Conservation (phyloP, 2,329 filamentous ascomycete genomes). For the Lachnellula suecica region DNA sequence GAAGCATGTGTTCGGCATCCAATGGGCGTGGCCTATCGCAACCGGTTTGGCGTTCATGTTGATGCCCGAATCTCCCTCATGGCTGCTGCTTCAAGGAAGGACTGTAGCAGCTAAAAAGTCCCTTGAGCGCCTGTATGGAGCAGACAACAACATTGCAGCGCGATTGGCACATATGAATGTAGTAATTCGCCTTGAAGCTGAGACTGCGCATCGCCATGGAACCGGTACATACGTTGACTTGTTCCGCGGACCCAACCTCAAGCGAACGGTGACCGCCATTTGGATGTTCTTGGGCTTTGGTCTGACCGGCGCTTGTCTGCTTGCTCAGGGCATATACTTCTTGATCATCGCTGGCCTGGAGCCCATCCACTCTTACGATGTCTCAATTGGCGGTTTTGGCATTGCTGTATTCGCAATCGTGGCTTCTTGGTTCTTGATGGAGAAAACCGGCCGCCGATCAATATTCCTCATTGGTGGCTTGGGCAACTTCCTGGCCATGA, state of each 20-base stretch:
- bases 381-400: slow-evolving; percentile 21
- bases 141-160: slow-evolving; percentile 11
- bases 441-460: slow-evolving; percentile 71
- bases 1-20: slow-evolving; percentile 20
- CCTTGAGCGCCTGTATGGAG: slow-evolving; percentile 14
- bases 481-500: slow-evolving; percentile 70
- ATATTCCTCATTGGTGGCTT: slow-evolving; percentile 77
- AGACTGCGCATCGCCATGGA: slow-evolving; percentile 7
- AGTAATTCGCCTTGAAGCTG: slow-evolving; percentile 14
- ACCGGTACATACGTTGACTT: slow-evolving; percentile 29
- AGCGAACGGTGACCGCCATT: slow-evolving; percentile 37
- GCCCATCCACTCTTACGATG: slow-evolving; percentile 19
- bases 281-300: slow-evolving; percentile 32
- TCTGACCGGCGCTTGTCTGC: slow-evolving; percentile 15
- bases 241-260: slow-evolving; percentile 33
- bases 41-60: slow-evolving; percentile 12
- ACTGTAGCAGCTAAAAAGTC: slow-evolving; percentile 11
- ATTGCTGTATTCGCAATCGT: slow-evolving; percentile 19
- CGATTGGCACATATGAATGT: slow-evolving; percentile 15
- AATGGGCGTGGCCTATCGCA: slow-evolving; percentile 16
- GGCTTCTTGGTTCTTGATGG: slow-evolving; percentile 35
- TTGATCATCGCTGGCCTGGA: slow-evolving; percentile 19
- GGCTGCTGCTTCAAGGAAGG: slow-evolving; percentile 11
- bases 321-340: slow-evolving; percentile 24
- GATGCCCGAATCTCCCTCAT: slow-evolving; percentile 16